phyloP scores from a whole-genome alignment of 1,139 yeast genomes.

The Saccharomyces hybrid region DNA sequence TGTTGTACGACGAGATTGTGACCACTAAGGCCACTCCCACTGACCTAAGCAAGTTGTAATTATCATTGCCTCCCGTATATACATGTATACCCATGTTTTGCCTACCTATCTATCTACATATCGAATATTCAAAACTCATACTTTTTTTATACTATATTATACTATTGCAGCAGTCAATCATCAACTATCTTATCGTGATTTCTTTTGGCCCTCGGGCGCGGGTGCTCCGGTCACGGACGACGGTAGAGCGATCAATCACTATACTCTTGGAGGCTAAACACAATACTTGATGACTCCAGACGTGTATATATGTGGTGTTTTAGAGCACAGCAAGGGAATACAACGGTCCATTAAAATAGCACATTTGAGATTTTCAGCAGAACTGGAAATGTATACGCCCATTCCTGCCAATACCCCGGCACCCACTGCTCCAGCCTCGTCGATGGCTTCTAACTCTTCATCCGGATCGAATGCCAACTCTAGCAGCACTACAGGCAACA shows the following conservation, averaged over 20 bases:
- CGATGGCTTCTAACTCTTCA: not conserved
- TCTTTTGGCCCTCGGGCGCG: not conserved
- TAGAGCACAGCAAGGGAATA: not conserved
- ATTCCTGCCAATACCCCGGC: not conserved
- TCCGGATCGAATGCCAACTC: not conserved
- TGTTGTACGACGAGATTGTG: slow-evolving; percentile 62
- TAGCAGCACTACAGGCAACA: not conserved
- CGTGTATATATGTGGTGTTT: not conserved
- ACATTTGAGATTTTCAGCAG: not conserved
- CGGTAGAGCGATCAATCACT: not conserved
- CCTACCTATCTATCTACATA: not conserved
- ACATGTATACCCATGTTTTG: not conserved
- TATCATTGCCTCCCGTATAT: not conserved
- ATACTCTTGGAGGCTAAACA: not conserved
- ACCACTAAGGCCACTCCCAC: slow-evolving; percentile 36
- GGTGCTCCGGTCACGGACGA: not conserved
- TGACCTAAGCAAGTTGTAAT: slow-evolving; percentile 33
- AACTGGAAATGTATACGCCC: not conserved
- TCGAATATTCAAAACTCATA: not conserved
- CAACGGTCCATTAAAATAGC: not conserved
- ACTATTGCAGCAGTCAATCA: not conserved
- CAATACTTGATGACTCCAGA: not conserved
- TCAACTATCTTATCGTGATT: not conserved
- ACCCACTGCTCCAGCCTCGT: not conserved
- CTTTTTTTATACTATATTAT: not conserved